These are phyloP conservation scores for Cinnamomum chago DNA, from an alignment of 164 flowering plant species.

Conservation along the genomic window DNA sequence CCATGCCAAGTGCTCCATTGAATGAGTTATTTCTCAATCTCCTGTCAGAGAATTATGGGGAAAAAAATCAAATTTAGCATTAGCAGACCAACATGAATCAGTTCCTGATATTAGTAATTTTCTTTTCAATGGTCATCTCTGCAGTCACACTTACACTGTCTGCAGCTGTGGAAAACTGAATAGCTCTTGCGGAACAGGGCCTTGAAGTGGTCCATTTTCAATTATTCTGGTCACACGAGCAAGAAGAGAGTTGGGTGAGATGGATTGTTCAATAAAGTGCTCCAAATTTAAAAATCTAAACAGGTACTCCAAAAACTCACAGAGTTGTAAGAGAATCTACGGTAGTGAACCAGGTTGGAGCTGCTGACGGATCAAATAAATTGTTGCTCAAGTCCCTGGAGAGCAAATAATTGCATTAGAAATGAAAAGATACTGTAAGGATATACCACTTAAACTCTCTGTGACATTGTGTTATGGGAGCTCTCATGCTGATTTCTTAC, in stretches of 20 bases:
- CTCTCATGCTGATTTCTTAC: slow-evolving; percentile 38
- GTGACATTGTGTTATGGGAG: background rate
- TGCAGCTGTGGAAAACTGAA: slow-evolving; percentile 67
- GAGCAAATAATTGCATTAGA: background rate
- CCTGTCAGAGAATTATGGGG: slow-evolving; percentile 29
- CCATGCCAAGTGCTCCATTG: slow-evolving; percentile 55
- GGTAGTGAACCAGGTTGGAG: slow-evolving; percentile 85
- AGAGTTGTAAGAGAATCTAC: slow-evolving; percentile 71
- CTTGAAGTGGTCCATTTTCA: slow-evolving; percentile 61
- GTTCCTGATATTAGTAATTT: background rate
- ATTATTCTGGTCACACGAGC: slow-evolving; percentile 41
- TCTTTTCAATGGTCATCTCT: background rate
- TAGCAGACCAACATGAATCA: background rate
- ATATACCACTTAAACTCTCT: background rate
- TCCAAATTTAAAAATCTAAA: background rate
- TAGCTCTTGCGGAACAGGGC: slow-evolving; percentile 47
- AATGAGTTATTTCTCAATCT: slow-evolving; percentile 65
- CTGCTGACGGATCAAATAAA: slow-evolving; percentile 52
- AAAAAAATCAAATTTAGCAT: background rate
- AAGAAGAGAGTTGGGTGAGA: background rate
- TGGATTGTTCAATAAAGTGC: slow-evolving; percentile 2
- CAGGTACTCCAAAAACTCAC: slow-evolving; percentile 39
- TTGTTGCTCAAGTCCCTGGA: slow-evolving; percentile 94
- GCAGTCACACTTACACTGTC: slow-evolving; percentile 24
- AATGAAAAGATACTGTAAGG: background rate